Evolutionary conservation across 148 eudicot species (phyloP).

Genomic region (Oxyria digyna): DNA sequence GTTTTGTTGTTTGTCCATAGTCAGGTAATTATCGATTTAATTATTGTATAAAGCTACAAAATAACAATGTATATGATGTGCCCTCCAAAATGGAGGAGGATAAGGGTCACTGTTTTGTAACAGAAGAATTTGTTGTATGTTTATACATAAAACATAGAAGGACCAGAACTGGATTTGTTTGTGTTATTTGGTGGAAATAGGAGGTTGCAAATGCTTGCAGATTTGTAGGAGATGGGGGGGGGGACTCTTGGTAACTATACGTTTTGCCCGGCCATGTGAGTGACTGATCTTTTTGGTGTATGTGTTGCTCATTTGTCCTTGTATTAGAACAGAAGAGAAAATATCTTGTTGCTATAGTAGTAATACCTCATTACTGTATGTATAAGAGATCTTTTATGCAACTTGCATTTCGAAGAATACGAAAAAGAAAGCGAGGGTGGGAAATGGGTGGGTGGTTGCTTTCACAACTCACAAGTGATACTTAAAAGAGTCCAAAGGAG

Average conservation of each 20-base stretch:
- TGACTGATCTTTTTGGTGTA: too few species aligned
- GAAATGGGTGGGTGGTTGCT: neutral
- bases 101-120: neutral
- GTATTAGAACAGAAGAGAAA: too few species aligned
- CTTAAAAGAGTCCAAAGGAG: neutral
- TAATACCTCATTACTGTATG: too few species aligned
- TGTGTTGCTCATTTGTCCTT: too few species aligned
- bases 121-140: neutral
- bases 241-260: neutral
- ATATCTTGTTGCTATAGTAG: too few species aligned
- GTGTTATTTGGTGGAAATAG: neutral
- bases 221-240: too few species aligned
- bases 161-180: neutral
- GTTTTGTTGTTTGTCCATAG: conserved; percentile 1
- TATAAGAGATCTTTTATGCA: neutral
- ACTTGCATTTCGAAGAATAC: neutral
- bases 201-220: neutral
- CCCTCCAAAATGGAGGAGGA: neutral
- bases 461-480: neutral
- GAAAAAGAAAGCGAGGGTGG: neutral
- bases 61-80: neutral
- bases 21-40: neutral
- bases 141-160: neutral
- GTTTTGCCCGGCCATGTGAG: too few species aligned
- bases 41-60: neutral